phyloP scores from a whole-genome alignment of 805 yeast genomes.

The Zygosaccharomyces gambellarensis region DNA sequence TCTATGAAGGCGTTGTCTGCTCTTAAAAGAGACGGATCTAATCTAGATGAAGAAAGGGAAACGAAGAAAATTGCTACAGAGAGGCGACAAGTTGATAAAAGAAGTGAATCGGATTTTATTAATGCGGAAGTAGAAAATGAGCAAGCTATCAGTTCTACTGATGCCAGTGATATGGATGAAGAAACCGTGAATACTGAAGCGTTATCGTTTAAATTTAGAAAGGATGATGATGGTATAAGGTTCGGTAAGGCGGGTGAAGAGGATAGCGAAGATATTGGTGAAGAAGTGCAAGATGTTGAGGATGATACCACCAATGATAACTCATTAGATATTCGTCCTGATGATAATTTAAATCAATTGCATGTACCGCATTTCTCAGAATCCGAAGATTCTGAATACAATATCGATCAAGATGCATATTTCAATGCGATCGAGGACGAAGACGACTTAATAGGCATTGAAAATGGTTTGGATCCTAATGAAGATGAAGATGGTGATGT shows the following conservation, averaged over 20 bases:
- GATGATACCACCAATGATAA: conserved; percentile 8
- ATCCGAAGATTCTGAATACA: conserved; percentile 35
- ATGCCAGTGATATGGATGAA: conserved; percentile 25
- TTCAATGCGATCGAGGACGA: conserved; percentile 29
- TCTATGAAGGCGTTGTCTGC: conserved; percentile 46
- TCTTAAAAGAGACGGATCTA: conserved; percentile 33
- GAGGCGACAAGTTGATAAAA: background rate
- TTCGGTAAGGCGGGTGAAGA: conserved; percentile 30
- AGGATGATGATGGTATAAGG: conserved; percentile 34
- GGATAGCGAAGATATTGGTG: conserved; percentile 40
- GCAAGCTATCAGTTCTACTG: conserved; percentile 35
- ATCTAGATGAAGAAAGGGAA: conserved; percentile 22
- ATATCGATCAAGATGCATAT: conserved; percentile 32
- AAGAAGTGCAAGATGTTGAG: conserved; percentile 20
- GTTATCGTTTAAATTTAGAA: conserved; percentile 28
- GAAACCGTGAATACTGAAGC: conserved; percentile 17
- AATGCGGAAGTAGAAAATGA: conserved; percentile 51
- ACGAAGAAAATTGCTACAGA: conserved; percentile 9
- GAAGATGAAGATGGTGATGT: conserved; percentile 32
- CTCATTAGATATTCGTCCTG: conserved; percentile 1
- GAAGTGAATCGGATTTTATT: background rate
- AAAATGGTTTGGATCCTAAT: conserved; percentile 31
- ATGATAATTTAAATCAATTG: conserved; percentile 19
- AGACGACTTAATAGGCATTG: conserved; percentile 32
- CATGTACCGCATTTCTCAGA: conserved; percentile 32